Evolutionary conservation across 768 basidiomycete species (phyloP).

Genomic region (Rhizopogon vinicolor): DNA sequence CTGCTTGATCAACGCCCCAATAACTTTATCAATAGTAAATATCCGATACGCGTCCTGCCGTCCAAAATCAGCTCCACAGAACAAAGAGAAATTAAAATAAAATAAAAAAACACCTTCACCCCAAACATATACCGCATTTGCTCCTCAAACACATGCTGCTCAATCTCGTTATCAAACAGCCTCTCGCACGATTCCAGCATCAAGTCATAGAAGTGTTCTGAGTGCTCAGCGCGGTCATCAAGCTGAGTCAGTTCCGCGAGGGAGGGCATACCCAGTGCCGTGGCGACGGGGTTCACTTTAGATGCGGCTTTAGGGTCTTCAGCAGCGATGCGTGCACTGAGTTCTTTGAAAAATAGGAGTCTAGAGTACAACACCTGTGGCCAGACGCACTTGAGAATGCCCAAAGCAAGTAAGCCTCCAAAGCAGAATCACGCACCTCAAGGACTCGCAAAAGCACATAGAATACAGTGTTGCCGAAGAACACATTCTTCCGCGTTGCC

Average conservation of each 20-base stretch:
- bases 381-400: conserved; percentile 2
- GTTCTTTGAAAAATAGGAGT: conserved; percentile 72
- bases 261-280: conserved; percentile 25
- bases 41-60: conserved; percentile 74
- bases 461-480: conserved; percentile 88
- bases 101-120: conserved; percentile 48
- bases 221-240: conserved; percentile 36
- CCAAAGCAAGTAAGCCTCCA: background rate
- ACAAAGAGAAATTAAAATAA: background rate
- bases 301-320: conserved; percentile 8
- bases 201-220: conserved; percentile 75
- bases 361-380: conserved; percentile 77
- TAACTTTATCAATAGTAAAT: conserved; percentile 92
- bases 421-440: conserved; percentile 53
- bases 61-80: background rate
- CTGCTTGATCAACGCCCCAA: conserved; percentile 87
- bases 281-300: conserved; percentile 11
- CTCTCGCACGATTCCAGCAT: conserved; percentile 85
- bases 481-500: conserved; percentile 48
- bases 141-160: conserved; percentile 85
- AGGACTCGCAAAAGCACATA: conserved; percentile 82
- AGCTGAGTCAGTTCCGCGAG: conserved; percentile 22
- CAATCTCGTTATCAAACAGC: conserved; percentile 89
- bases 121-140: conserved; percentile 86
- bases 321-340: conserved; percentile 45